Evolutionary conservation across 2,329 filamentous ascomycete species (phyloP), one percentile per base, ranked within the genome.

Genomic region (Claviceps monticola): DNA sequence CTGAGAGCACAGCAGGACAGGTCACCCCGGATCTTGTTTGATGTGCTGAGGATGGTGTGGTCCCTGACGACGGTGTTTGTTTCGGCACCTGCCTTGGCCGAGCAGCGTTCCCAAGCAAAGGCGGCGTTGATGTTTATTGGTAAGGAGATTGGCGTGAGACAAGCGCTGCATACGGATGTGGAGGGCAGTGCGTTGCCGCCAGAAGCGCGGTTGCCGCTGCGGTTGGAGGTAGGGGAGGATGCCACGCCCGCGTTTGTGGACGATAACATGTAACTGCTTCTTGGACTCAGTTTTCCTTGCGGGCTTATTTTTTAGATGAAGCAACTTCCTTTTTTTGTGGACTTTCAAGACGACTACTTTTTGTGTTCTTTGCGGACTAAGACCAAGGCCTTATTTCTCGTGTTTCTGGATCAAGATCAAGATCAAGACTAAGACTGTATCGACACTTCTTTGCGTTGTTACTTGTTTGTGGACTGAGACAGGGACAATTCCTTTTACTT

Each of bases 21-120:
- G 38, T 59, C 65, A 9, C 68, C 67, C 21, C 60, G 57, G 42
- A 58, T 61, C 11, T 55, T 69, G 41, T 68, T 69, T 50, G 65
- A 68, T 29, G 66, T 66, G 1, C 51, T 71, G 41, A 65, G 63
- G 58, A 53, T 70, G 29, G 59, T 70, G 16, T 71, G 67, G 64
- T 68, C 68, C 8, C 60, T 70, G 19, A 64, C 62, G 6, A 52
- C 61, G 1, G 56, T 70, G 19, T 65, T 61, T 37, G 51, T 64
- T 13, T 55, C 63, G 6, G 53, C 60, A 3, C 56, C 64, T 4
- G 61, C 62, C n/a, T 58, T 60, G 34, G 51, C 57, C 1, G 59
- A 61, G 34, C 61, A 69, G 44, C 60, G 59, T 23, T 51, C 52
- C 2, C 52, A 55, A 13, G 68, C 68, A 9, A 54, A 57, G 26